Base-by-base conservation (phyloP, 257 asterid genomes). In the Capsicum pubescens region DNA sequence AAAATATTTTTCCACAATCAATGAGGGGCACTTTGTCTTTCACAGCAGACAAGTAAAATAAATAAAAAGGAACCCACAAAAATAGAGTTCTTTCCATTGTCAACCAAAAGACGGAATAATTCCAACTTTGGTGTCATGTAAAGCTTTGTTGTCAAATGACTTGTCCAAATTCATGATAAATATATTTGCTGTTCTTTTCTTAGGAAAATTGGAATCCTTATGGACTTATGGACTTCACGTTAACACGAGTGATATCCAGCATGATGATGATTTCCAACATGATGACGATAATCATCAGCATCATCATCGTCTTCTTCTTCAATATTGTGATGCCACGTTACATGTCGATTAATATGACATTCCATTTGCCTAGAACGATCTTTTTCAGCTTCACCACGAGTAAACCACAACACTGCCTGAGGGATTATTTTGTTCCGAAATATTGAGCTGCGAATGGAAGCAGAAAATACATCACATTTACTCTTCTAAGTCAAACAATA, bases 351-450 rank as follows among this genome's bases (percentile, higher is more conserved):
- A 66, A 66, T 26, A 66, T 12, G 9, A 66, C 16, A 35, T 32
- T 66, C 48, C n/a, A n/a, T n/a, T n/a, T n/a, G n/a, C n/a, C n/a
- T n/a, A n/a, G n/a, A n/a, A n/a, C n/a, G n/a, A 9, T 83, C 94
- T 67, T 88, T 78, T 74, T 64, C 95, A 83, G 98, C 95, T 86
- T 92, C 98, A 80, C 98, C 98, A n/a, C n/a, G n/a, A 80, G 96
- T 95, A 84, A 91, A 95, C 98, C 98, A 95, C 52, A 93, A 90
- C 64, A 93, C 97, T 58, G 97, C 98, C 71, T 90, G 91, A 82
- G 98, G 98, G 83, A 92, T 91, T 71, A 91, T 91, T 85, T 91
- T 93, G 85, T 95, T 93, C 77, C 94, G 93, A 83, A 95, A 88
- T n/a, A 90, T 89, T 52, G 98, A 90, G 66, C 96, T 95, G 89